These are phyloP conservation scores for Microthlaspi erraticum DNA, from an alignment of 345 rosid genomes.

Conservation along the genomic window DNA sequence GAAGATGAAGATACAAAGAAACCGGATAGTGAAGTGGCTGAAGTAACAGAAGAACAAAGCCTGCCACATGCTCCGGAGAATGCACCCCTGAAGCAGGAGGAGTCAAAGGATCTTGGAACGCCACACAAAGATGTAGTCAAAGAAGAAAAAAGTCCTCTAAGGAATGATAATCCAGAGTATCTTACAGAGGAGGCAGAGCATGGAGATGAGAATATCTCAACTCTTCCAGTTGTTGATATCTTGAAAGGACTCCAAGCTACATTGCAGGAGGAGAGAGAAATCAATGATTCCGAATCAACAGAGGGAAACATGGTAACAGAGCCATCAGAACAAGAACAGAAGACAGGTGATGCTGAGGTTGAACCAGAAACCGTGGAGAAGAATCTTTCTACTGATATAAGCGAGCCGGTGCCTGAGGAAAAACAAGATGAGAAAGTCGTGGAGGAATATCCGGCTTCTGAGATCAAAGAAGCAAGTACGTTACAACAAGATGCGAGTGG, in stretches of 20 bases:
- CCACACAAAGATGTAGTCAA: not conserved
- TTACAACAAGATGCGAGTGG: not conserved
- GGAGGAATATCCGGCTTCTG: not conserved
- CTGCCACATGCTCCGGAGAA: not conserved
- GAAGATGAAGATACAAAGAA: constrained; percentile 45
- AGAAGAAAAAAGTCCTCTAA: constrained; percentile 2
- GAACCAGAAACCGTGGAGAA: constrained; percentile 8
- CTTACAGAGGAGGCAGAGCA: constrained; percentile 32
- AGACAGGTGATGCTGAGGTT: not conserved
- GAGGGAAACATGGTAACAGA: not conserved
- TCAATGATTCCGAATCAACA: constrained; percentile 4
- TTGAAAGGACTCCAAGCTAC: constrained; percentile 39
- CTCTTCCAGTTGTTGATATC: constrained; percentile 41
- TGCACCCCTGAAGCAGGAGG: constrained; percentile 14
- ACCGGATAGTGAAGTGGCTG: constrained; percentile 15
- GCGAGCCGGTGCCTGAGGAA: not conserved
- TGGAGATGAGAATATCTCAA: constrained; percentile 27
- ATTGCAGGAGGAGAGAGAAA: constrained; percentile 31
- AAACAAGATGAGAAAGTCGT: not conserved
- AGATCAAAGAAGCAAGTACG: constrained; percentile 3
- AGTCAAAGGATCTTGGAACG: constrained; percentile 7
- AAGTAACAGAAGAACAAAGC: constrained; percentile 3
- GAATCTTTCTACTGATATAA: not conserved
- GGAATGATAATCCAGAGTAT: constrained; percentile 16
- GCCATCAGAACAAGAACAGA: not conserved